Percentiles rank a stretch among this genome's conserved stretches.
Evolutionary conservation across 2,329 filamentous ascomycete genomes (phyloP).

Genomic region (Diaporthe humulicola): DNA sequence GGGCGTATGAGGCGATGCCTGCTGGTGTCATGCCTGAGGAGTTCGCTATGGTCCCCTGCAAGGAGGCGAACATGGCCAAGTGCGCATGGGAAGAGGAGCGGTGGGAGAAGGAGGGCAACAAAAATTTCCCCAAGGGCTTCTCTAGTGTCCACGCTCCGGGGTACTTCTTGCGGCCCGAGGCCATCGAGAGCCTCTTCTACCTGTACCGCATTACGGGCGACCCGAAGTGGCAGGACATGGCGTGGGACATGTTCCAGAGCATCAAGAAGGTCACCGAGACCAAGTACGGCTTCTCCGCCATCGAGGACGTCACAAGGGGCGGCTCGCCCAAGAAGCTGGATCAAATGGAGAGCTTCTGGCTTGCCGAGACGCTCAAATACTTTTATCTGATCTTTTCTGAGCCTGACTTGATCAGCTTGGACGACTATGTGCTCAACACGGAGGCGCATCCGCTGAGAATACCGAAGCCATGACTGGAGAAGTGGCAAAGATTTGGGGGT

Average conservation of each 20-base stretch:
- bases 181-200: conserved; percentile 66
- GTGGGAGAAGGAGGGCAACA: conserved; percentile 47
- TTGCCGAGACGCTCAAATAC: conserved; percentile 83
- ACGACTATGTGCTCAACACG: conserved; percentile 77
- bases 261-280: conserved; percentile 59
- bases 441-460: conserved; percentile 65
- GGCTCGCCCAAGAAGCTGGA: conserved; percentile 60
- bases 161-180: conserved; percentile 63
- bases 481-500: neutral
- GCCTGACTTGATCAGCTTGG: conserved; percentile 72
- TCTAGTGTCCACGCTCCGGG: conserved; percentile 61
- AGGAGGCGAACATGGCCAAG: conserved; percentile 55
- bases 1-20: conserved; percentile 64
- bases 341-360: conserved; percentile 72
- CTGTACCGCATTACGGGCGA: conserved; percentile 65
- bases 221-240: conserved; percentile 56
- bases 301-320: conserved; percentile 54
- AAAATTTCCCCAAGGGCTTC: conserved; percentile 67
- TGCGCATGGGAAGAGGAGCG: conserved; percentile 64
- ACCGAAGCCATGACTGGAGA: conserved; percentile 38
- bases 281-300: conserved; percentile 57
- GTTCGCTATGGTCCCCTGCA: conserved; percentile 52
- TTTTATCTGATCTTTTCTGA: conserved; percentile 81
- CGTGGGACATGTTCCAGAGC: conserved; percentile 63
- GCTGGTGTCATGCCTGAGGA: conserved; percentile 68